Conservation (phyloP, 768 basidiomycete species). For the Lactifluus piperatus region DNA sequence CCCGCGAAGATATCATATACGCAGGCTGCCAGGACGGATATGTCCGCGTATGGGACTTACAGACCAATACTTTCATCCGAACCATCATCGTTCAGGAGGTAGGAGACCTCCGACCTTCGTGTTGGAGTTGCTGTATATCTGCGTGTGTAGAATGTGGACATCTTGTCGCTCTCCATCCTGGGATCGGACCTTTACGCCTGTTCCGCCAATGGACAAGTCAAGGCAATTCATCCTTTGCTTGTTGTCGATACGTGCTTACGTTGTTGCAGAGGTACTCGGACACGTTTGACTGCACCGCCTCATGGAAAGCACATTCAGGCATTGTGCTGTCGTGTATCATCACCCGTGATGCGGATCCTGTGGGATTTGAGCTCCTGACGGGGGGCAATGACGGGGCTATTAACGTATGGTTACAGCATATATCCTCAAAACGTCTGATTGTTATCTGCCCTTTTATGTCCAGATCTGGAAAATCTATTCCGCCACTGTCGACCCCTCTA, state of each 20-base stretch:
- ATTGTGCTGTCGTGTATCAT: conserved; percentile 77
- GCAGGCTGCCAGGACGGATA: conserved; percentile 94
- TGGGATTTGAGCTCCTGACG: conserved; percentile 47
- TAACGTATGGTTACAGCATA: conserved; percentile 36
- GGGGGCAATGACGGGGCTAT: conserved; percentile 77
- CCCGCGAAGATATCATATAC: conserved; percentile 71
- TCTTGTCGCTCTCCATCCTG: conserved; percentile 70
- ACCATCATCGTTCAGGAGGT: conserved; percentile 85
- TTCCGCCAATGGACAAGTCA: conserved; percentile 51
- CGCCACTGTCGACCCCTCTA: background rate
- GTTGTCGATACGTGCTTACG: background rate
- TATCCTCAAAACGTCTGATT: background rate
- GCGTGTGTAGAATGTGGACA: conserved; percentile 54
- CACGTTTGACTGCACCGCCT: conserved; percentile 76
- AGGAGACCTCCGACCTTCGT: conserved; percentile 1
- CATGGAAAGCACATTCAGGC: conserved; percentile 74
- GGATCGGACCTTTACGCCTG: conserved; percentile 44
- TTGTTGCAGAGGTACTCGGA: conserved; percentile 62
- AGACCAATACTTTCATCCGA: conserved; percentile 79
- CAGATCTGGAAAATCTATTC: conserved; percentile 35
- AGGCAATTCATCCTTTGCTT: conserved; percentile 34
- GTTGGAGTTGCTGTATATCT: background rate
- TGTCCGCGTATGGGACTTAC: conserved; percentile 85
- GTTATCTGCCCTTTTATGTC: background rate
- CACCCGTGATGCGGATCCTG: conserved; percentile 28